phyloP scores from a whole-genome alignment of 2,329 filamentous ascomycete species.

The Cladosporium sp. region DNA sequence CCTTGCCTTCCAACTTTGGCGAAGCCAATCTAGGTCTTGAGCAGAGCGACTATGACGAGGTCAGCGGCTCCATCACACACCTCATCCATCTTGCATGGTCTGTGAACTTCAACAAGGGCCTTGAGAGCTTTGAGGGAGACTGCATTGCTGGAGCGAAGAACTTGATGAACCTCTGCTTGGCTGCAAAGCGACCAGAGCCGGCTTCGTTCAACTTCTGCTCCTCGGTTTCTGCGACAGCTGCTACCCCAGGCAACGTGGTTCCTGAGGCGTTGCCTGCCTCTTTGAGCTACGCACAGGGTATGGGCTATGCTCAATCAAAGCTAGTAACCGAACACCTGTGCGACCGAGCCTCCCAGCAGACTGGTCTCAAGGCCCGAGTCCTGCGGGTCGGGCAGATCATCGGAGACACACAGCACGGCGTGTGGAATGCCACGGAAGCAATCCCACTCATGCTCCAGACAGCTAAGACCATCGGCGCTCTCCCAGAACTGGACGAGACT shows the following conservation, averaged over 20 bases:
- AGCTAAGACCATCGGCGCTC: slow-evolving; percentile 49
- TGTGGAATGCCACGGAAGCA: slow-evolving; percentile 55
- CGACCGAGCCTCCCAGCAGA: slow-evolving; percentile 33
- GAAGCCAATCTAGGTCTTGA: slow-evolving; percentile 33
- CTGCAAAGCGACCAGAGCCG: slow-evolving; percentile 34
- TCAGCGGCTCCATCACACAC: slow-evolving; percentile 31
- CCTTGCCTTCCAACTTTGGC: slow-evolving; percentile 32
- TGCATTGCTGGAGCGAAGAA: slow-evolving; percentile 27
- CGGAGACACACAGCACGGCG: slow-evolving; percentile 49
- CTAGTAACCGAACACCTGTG: slow-evolving; percentile 35
- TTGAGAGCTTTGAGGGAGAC: slow-evolving; percentile 35
- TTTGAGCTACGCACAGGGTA: slow-evolving; percentile 12
- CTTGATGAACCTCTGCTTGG: slow-evolving; percentile 29
- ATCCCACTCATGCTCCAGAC: slow-evolving; percentile 54
- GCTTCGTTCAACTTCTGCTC: slow-evolving; percentile 19
- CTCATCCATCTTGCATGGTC: slow-evolving; percentile 44
- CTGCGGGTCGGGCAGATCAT: slow-evolving; percentile 49
- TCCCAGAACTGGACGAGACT: slow-evolving; percentile 47
- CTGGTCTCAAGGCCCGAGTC: slow-evolving; percentile 31
- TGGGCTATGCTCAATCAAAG: slow-evolving; percentile 23
- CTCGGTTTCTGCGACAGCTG: slow-evolving; percentile 25
- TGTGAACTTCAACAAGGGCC: slow-evolving; percentile 42
- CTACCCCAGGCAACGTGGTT: slow-evolving; percentile 1
- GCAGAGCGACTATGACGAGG: slow-evolving; percentile 26
- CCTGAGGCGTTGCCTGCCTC: slow-evolving; percentile 6